These are phyloP conservation scores for Tritrichomonas foetus DNA, from an alignment of 208 protist genomes.

Conservation along the genomic window DNA sequence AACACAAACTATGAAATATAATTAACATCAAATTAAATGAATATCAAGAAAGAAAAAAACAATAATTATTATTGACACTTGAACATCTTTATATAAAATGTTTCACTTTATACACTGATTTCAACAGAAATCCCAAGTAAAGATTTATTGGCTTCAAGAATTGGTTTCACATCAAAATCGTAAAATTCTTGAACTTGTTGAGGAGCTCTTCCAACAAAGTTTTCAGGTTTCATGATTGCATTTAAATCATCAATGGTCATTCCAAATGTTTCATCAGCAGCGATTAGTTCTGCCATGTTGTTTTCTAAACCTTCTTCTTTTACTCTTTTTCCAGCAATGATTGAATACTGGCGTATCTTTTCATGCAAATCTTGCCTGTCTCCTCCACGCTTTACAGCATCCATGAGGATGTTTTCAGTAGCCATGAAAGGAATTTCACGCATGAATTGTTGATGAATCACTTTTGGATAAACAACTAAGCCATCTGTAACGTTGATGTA, in stretches of 20 bases:
- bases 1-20: no score
- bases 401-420: constrained; percentile 69
- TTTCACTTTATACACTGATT: no score
- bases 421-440: constrained; percentile 68
- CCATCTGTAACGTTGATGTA: constrained; percentile 58
- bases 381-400: constrained; percentile 62
- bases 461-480: constrained; percentile 56
- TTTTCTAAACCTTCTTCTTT: neutral
- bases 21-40: no score
- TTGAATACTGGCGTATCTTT: neutral
- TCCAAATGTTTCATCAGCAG: no score
- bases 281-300: no score
- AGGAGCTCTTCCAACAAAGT: neutral
- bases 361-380: constrained; percentile 57
- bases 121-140: no score
- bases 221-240: no score
- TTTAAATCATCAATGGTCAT: no score
- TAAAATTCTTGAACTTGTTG: constrained; percentile 20
- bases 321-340: neutral
- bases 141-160: neutral
- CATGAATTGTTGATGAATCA: constrained; percentile 46
- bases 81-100: no score
- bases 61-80: no score
- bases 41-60: no score
- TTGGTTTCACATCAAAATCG: neutral